A percentile compares a stretch with the other conserved stretches of the same genome.
phyloP scores from a whole-genome alignment of 2,329 filamentous ascomycete genomes.

The Aspergillus floridensis region DNA sequence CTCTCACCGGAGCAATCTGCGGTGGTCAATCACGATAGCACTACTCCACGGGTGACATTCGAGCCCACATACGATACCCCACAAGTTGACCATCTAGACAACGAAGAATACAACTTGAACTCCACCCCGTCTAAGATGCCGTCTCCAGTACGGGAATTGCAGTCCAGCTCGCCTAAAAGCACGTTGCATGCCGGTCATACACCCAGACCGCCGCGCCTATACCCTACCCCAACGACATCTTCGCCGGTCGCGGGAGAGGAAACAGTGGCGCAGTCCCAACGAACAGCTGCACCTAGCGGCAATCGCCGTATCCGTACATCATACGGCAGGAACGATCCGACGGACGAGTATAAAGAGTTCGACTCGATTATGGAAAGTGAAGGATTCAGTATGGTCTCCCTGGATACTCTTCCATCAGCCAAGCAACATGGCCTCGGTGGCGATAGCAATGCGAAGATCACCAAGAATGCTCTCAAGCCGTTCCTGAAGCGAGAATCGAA shows the following conservation, averaged over 20 bases:
- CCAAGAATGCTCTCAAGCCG: constrained; percentile 27
- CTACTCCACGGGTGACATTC: constrained; percentile 18
- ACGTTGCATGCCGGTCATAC: constrained; percentile 33
- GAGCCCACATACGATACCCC: constrained; percentile 31
- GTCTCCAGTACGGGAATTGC: constrained; percentile 28
- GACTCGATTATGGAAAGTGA: constrained; percentile 58
- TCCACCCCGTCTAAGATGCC: constrained; percentile 38
- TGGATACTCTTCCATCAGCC: constrained; percentile 53
- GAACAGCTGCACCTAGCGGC: not conserved
- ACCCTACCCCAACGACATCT: constrained; percentile 39
- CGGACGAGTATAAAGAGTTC: constrained; percentile 47
- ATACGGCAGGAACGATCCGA: constrained; percentile 31
- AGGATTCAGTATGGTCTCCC: constrained; percentile 58
- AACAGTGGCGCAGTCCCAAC: constrained; percentile 20
- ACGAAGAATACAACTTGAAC: constrained; percentile 27
- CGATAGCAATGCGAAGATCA: constrained; percentile 26
- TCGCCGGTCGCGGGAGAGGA: constrained; percentile 41
- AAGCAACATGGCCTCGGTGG: constrained; percentile 40
- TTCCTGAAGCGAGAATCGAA: constrained; percentile 29
- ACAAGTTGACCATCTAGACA: constrained; percentile 26
- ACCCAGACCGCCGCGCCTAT: constrained; percentile 33
- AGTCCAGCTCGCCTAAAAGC: constrained; percentile 32
- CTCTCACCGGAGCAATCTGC: constrained; percentile 13
- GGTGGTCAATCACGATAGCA: constrained; percentile 11
- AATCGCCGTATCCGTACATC: constrained; percentile 5